A percentile compares a stretch with the other conserved stretches of the same genome.
phyloP scores from a whole-genome alignment of 495 filamentous ascomycete species.

The Paragyromitra xinjiangensis region DNA sequence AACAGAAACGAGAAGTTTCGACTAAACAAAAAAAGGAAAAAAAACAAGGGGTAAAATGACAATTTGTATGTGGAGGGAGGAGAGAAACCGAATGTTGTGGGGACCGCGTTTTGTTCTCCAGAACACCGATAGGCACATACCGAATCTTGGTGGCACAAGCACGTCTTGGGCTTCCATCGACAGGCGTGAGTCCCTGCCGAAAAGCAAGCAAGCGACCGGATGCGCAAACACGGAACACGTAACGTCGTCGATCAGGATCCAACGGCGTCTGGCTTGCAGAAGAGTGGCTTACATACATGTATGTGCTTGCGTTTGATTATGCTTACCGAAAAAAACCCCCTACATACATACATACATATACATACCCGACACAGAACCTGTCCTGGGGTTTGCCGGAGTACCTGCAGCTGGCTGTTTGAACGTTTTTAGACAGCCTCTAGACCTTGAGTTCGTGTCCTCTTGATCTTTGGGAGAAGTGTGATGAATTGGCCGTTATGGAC shows the following conservation, averaged over 20 bases:
- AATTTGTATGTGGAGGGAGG: slow-evolving; percentile 4
- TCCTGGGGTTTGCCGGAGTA: neutral
- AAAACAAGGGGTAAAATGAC: slow-evolving; percentile 39
- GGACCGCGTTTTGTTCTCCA: slow-evolving; percentile 24
- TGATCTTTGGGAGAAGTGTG: neutral
- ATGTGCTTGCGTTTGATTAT: neutral
- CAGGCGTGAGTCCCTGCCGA: slow-evolving; percentile 29
- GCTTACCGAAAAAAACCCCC: slow-evolving; percentile 11
- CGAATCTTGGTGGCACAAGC: slow-evolving; percentile 28
- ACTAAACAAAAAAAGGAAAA: slow-evolving; percentile 16
- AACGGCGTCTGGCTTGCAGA: slow-evolving; percentile 35
- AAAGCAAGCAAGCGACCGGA: slow-evolving; percentile 45
- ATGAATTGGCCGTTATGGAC: slow-evolving; percentile 21
- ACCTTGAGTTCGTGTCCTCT: slow-evolving; percentile 6
- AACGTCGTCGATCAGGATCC: slow-evolving; percentile 46
- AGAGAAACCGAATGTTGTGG: neutral
- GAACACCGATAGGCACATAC: slow-evolving; percentile 12
- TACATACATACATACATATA: neutral
- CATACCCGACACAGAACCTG: slow-evolving; percentile 3
- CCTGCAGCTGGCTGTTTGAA: slow-evolving; percentile 9
- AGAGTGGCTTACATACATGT: slow-evolving; percentile 35
- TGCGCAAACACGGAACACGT: slow-evolving; percentile 49
- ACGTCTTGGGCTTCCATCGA: slow-evolving; percentile 23
- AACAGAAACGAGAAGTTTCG: slow-evolving; percentile 28
- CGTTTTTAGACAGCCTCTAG: slow-evolving; percentile 21